These are phyloP conservation scores for Aquilaria sinensis DNA, from an alignment of 345 rosid genomes.

Conservation along the genomic window DNA sequence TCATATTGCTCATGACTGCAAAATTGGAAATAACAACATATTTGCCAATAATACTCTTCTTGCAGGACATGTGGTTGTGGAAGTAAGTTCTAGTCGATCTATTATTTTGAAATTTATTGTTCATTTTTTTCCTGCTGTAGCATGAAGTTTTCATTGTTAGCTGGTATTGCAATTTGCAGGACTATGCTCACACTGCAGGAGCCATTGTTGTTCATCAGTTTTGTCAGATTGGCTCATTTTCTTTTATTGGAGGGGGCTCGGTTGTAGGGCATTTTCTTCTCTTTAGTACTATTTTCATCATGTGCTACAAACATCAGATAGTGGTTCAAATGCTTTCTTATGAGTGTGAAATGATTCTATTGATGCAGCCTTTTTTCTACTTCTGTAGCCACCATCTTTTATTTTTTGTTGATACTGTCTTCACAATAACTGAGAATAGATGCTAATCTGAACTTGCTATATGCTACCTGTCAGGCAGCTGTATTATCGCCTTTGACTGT, in stretches of 20 bases:
- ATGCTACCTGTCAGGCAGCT: not conserved
- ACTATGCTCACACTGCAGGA: constrained; percentile 78
- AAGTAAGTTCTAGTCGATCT: constrained; percentile 42
- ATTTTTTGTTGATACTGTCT: constrained; percentile 3
- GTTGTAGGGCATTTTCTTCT: constrained; percentile 47
- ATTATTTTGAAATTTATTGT: not conserved
- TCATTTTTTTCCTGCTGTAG: not conserved
- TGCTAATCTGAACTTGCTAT: constrained; percentile 1
- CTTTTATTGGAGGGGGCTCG: constrained; percentile 92
- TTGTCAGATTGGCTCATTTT: constrained; percentile 69
- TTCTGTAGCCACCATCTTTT: not conserved
- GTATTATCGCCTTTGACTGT: not conserved
- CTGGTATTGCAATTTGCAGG: constrained; percentile 37
- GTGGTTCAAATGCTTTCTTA: no score
- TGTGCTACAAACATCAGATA: no score
- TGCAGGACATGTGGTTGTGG: constrained; percentile 85
- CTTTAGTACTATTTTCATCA: no score
- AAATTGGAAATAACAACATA: constrained; percentile 77
- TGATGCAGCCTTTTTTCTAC: no score
- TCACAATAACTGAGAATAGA: not conserved
- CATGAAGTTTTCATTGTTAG: not conserved
- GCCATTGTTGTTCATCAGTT: constrained; percentile 82
- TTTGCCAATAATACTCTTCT: constrained; percentile 84
- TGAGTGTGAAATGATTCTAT: no score
- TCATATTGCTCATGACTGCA: constrained; percentile 96